A percentile compares a stretch with the other conserved stretches of the same genome.
phyloP scores from a whole-genome alignment of 257 asterid genomes.

The Solanum microdontum region DNA sequence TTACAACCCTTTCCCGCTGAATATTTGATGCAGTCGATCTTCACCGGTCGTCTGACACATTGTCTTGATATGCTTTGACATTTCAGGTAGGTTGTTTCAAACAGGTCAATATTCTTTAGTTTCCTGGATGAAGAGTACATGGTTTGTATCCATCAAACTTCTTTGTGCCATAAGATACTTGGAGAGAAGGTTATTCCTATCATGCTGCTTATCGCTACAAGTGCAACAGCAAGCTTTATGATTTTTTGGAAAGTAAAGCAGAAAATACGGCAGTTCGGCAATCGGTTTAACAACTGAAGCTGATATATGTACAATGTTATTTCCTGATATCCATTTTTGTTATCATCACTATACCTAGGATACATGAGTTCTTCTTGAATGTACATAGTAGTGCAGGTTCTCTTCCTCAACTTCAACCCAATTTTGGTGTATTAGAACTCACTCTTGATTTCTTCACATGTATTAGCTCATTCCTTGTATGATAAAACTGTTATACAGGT shows the following conservation, averaged over 20 bases:
- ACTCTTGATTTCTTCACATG: background rate
- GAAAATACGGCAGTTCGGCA: background rate
- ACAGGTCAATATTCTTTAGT: background rate
- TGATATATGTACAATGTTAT: background rate
- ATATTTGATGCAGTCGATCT: background rate
- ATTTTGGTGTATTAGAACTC: background rate
- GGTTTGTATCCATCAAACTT: background rate
- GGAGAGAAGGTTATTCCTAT: background rate
- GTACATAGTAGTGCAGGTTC: background rate
- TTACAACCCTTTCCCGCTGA: background rate
- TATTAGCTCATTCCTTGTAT: background rate
- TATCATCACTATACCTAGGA: background rate
- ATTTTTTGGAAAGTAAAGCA: constrained; percentile 1
- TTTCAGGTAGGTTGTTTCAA: constrained; percentile 2
- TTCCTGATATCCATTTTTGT: background rate
- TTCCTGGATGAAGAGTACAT: background rate
- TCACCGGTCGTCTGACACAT: background rate
- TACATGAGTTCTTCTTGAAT: background rate
- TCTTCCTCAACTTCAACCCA: background rate
- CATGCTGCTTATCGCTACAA: background rate
- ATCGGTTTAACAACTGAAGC: background rate
- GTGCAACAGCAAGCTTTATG: background rate
- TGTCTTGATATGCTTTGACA: background rate
- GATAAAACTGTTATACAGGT: background rate
- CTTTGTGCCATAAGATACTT: background rate